These are phyloP conservation scores for Globisporangium emineosum DNA, from an alignment of 352 stramenopile species.

Conservation along the genomic window DNA sequence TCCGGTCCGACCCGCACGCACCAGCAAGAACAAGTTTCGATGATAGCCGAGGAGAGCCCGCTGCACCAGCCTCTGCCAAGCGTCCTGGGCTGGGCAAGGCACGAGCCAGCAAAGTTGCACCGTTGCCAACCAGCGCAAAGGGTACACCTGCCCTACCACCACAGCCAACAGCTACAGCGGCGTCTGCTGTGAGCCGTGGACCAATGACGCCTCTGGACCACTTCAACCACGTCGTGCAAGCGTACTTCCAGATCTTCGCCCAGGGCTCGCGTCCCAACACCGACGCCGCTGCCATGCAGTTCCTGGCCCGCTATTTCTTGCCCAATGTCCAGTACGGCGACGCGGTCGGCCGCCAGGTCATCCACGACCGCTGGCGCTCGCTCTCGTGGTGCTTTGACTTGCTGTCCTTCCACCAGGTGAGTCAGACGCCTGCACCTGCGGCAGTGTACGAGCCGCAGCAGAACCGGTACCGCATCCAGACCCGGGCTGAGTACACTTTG, in stretches of 20 bases:
- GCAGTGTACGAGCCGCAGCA: slow-evolving; percentile 11
- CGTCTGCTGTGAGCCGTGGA: background rate
- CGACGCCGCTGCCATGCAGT: background rate
- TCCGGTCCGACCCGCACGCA: too few species aligned
- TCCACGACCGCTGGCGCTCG: slow-evolving; percentile 20
- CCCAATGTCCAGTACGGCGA: slow-evolving; percentile 10
- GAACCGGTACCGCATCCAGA: slow-evolving; percentile 15
- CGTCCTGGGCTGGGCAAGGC: background rate
- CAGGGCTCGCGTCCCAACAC: slow-evolving; percentile 7
- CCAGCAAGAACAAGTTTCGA: background rate
- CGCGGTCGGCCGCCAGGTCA: slow-evolving; percentile 6
- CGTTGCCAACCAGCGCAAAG: background rate
- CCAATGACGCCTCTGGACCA: slow-evolving; percentile 15
- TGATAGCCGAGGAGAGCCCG: background rate
- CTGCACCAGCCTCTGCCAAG: background rate
- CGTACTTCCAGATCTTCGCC: slow-evolving; percentile 14
- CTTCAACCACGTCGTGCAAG: slow-evolving; percentile 11
- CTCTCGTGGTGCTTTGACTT: slow-evolving; percentile 20
- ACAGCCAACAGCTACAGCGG: slow-evolving; percentile 6
- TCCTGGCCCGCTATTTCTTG: slow-evolving; percentile 13
- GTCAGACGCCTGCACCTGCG: background rate
- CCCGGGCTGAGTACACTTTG: slow-evolving; percentile 14
- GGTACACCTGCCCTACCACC: background rate
- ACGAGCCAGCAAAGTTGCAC: background rate
- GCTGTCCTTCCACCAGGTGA: slow-evolving; percentile 12